These are phyloP conservation scores for Globisporangium polare DNA, from an alignment of 352 stramenopile genomes.

Conservation along the genomic window DNA sequence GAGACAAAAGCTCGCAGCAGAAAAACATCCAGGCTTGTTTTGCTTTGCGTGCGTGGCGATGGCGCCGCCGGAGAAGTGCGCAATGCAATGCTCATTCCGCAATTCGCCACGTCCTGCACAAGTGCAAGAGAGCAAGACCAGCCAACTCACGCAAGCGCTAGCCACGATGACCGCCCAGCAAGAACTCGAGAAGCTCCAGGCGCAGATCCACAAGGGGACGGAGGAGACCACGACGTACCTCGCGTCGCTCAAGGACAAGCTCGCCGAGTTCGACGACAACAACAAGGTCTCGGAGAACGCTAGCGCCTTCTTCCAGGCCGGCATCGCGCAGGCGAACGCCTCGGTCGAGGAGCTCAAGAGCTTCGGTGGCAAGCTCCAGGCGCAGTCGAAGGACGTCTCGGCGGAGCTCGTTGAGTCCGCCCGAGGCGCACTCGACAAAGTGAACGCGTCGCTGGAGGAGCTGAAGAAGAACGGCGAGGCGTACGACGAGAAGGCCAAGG, in stretches of 20 bases:
- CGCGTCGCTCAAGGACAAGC: constrained; percentile 34
- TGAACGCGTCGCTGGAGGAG: constrained; percentile 8
- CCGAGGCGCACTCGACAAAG: constrained; percentile 11
- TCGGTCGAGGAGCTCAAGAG: constrained; percentile 30
- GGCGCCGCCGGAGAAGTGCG: not conserved
- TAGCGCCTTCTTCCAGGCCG: constrained; percentile 31
- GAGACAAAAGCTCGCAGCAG: not conserved
- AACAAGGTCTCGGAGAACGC: constrained; percentile 32
- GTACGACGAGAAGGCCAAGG: constrained; percentile 20
- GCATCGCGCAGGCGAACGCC: constrained; percentile 30
- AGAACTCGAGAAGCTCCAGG: constrained; percentile 33
- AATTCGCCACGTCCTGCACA: constrained; percentile 6
- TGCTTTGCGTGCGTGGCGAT: not conserved
- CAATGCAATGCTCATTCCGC: not conserved
- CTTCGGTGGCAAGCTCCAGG: constrained; percentile 12
- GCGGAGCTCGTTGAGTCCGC: constrained; percentile 9
- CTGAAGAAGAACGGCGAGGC: constrained; percentile 14
- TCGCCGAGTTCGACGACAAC: constrained; percentile 36
- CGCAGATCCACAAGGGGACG: constrained; percentile 26
- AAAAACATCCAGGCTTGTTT: not conserved
- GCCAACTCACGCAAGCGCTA: too few relatives aligned
- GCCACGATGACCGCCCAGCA: constrained; percentile 20
- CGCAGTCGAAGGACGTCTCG: constrained; percentile 6
- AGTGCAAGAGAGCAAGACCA: constrained; percentile 1
- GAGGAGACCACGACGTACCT: constrained; percentile 29